Evolutionary conservation across 257 asterid species (phyloP), one percentile per base, ranked within the genome.

Genomic region (Nyctanthes arbortristis): DNA sequence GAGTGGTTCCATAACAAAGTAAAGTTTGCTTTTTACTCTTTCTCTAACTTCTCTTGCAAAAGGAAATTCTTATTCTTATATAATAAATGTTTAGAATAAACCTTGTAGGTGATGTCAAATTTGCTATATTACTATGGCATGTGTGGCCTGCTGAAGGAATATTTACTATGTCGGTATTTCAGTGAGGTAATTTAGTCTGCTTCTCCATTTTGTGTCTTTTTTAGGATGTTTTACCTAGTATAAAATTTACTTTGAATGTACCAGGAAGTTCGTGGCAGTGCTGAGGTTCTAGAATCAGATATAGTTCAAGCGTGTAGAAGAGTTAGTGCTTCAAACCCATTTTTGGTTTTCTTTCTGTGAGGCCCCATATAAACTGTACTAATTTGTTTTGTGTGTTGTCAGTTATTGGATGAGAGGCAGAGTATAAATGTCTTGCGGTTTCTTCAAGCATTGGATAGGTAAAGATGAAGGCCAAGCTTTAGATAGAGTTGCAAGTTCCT

Each of bases 1-100:
- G 98, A 92, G 82, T 89, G 97, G 98, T 81, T 89, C 39, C 79
- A 88, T 67, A 92, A 92, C 74, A 89, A 92, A 96, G 98, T 91
- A 61, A 7, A 25, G 27, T 61, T 73, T 77, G 29, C 61, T 55
- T 63, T n/a, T n/a, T n/a, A n/a, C 12, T 33, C 59, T 4, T 5
- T 34, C 55, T 29, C 1, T 68, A 39, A 22, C 30, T 54, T 40
- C 34, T 67, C 33, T 29, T 16, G 25, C n/a, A 30, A 32, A 54
- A 29, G 40, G 37, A 65, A 30, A 67, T 56, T 60, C 68, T 31
- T 22, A 60, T n/a, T n/a, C n/a, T n/a, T n/a, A n/a, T n/a, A 20
- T 45, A 29, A 32, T 45, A 61, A 56, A 63, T 25, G 55, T 62
- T 35, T 63, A 75, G 28, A 39, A 63, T 68, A 65, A 69, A 47